These are phyloP conservation scores for Pseudocercospora crystallina DNA, from an alignment of 2,329 filamentous ascomycete genomes.

Conservation along the genomic window DNA sequence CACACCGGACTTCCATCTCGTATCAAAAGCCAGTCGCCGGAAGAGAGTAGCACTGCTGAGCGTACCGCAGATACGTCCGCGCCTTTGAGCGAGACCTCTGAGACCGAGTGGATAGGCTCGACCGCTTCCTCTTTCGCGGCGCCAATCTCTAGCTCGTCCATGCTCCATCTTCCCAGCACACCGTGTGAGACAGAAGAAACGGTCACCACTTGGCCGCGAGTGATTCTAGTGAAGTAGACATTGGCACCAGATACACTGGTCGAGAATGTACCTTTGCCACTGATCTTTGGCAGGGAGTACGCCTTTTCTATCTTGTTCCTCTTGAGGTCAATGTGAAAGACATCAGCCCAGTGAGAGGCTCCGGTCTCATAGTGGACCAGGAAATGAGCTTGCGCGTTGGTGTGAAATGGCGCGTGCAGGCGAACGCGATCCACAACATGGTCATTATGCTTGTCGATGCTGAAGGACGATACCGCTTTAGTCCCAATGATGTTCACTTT, in stretches of 20 bases:
- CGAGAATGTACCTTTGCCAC: slow-evolving; percentile 73
- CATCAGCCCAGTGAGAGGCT: slow-evolving; percentile 73
- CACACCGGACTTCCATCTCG: slow-evolving; percentile 80
- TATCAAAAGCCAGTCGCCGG: slow-evolving; percentile 77
- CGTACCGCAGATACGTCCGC: slow-evolving; percentile 72
- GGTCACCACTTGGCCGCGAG: slow-evolving; percentile 69
- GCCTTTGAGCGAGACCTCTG: slow-evolving; percentile 76
- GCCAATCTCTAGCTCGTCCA: slow-evolving; percentile 44
- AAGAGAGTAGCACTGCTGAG: slow-evolving; percentile 65
- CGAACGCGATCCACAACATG: slow-evolving; percentile 52
- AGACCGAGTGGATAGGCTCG: slow-evolving; percentile 64
- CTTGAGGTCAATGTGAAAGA: slow-evolving; percentile 79
- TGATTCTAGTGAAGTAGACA: slow-evolving; percentile 85
- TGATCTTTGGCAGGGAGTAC: slow-evolving; percentile 72
- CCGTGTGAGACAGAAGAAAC: slow-evolving; percentile 74
- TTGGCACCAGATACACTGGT: slow-evolving; percentile 75
- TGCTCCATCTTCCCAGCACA: slow-evolving; percentile 72
- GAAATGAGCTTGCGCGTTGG: slow-evolving; percentile 76
- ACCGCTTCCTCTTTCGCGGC: slow-evolving; percentile 22
- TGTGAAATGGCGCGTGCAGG: slow-evolving; percentile 71
- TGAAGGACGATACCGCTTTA: slow-evolving; percentile 45
- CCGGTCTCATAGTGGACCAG: slow-evolving; percentile 75
- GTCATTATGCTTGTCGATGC: slow-evolving; percentile 39
- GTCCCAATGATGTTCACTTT: slow-evolving; percentile 68
- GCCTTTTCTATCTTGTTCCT: slow-evolving; percentile 69